Evolutionary conservation across 2,329 filamentous ascomycete species (phyloP), one percentile per base, ranked within the genome.

Genomic region (Nannizzia gypsea): DNA sequence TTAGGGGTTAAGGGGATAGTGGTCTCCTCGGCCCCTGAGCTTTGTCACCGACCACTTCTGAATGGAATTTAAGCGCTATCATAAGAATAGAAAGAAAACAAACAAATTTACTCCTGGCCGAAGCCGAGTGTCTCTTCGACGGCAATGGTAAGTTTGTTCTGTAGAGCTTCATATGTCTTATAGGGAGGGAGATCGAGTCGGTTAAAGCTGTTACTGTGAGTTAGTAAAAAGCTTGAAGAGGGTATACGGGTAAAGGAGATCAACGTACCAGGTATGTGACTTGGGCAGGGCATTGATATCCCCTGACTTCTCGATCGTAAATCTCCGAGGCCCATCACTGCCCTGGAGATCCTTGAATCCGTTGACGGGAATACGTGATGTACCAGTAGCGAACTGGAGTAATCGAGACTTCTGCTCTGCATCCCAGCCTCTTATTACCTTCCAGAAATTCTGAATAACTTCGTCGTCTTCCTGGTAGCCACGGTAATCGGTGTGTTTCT

Each of bases 101-200:
- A 31, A 52, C 13, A 28, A 46, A 20, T 69, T 71, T 90, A 99
- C 78, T 99, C 93, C 78, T 99, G 93, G 65, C 93, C 93, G 72
- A 99, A 99, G 63, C 93, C 93, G 80, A 99, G 91, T 0, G 93
- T 99, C 78, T 99, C 93, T 77, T 99, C 93, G 59, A 99, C 93
- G 26, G 93, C 93, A 75, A 96, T 95, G 5, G 91, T 93, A 67
- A 99, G 80, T 77, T 99, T 99, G 70, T 86, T 80, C 71, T 92
- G 87, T 66, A 99, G 80, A 67, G 83, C 83, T 64, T 97, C 92
- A 68, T 91, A 81, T 22, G 81, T 84, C 79, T 96, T 97, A 73
- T 99, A 99, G 28, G 90, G 86, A 44, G 93, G 93, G 56, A 99
- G 78, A 75, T 99, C 93, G 66, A 99, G 82, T 68, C 93, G 90